Evolutionary conservation across 1,139 yeast genomes (phyloP).

Genomic region (Candida labiduridarum): DNA sequence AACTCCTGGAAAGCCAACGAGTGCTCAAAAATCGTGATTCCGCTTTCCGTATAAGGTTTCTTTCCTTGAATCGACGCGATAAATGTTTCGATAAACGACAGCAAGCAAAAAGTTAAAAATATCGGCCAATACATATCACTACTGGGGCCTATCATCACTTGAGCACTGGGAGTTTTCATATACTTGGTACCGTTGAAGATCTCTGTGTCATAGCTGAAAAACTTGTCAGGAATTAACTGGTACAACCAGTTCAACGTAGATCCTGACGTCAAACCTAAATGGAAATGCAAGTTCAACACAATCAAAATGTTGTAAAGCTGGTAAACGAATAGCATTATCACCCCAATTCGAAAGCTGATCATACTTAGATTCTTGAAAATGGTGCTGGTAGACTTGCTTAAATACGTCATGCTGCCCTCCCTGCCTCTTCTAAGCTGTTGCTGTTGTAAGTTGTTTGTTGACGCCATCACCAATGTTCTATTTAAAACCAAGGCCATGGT

Average conservation of each 20-base stretch:
- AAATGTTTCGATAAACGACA: conserved; percentile 72
- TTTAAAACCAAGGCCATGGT: conserved; percentile 66
- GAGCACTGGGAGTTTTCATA: conserved; percentile 36
- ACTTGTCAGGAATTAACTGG: conserved; percentile 21
- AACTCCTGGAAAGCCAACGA: conserved; percentile 75
- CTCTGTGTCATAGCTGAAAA: conserved; percentile 39
- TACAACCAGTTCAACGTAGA: conserved; percentile 23
- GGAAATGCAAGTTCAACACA: conserved; percentile 33
- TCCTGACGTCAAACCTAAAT: conserved; percentile 23
- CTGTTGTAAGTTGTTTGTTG: conserved; percentile 44
- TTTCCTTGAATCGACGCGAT: conserved; percentile 60
- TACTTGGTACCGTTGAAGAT: conserved; percentile 28
- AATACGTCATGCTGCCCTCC: conserved; percentile 4
- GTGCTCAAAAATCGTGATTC: conserved; percentile 72
- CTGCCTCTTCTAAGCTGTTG: conserved; percentile 22
- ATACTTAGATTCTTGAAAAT: conserved; percentile 24
- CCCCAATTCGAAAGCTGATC: conserved; percentile 37
- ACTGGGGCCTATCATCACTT: conserved; percentile 51
- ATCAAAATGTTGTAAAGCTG: conserved; percentile 40
- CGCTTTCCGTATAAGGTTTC: conserved; percentile 65
- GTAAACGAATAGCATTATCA: conserved; percentile 34
- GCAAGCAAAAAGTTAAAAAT: conserved; percentile 60
- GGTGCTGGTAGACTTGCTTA: conserved; percentile 20
- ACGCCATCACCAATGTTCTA: conserved; percentile 67
- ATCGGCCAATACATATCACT: conserved; percentile 65